A percentile compares a stretch with the other conserved stretches of the same genome.
phyloP scores from a whole-genome alignment of 106 monocot genomes.

The Platanthera zijinensis region DNA sequence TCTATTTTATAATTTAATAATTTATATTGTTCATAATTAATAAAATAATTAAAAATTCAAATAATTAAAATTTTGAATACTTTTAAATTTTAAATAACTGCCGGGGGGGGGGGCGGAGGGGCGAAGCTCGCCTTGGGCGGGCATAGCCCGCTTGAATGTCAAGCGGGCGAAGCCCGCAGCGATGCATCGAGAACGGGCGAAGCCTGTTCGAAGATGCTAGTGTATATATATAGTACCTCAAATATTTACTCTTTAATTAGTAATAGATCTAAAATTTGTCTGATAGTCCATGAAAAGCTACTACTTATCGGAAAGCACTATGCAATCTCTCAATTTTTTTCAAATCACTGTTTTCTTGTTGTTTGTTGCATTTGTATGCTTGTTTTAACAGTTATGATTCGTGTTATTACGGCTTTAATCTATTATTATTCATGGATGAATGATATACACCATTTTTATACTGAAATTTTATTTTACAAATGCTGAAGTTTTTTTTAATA shows the following conservation, averaged over 20 bases:
- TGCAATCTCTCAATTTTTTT: not conserved
- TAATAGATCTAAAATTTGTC: not conserved
- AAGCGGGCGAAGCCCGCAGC: too few relatives aligned
- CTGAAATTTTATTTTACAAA: not conserved
- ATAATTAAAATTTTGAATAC: too few relatives aligned
- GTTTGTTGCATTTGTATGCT: not conserved
- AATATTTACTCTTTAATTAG: not conserved
- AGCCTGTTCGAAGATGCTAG: too few relatives aligned
- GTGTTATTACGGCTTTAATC: not conserved
- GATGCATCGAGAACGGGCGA: too few relatives aligned
- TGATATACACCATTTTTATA: not conserved
- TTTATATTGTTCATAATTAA: too few relatives aligned
- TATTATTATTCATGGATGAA: not conserved
- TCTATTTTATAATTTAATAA: too few relatives aligned
- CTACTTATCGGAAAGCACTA: not conserved
- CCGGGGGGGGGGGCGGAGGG: too few relatives aligned
- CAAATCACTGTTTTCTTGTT: not conserved
- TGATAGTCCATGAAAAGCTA: not conserved
- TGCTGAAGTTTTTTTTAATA: not conserved
- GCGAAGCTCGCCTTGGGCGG: too few relatives aligned
- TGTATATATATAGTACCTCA: not conserved
- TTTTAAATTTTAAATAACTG: too few relatives aligned
- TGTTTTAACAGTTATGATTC: not conserved
- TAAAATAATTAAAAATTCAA: too few relatives aligned
- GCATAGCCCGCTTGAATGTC: too few relatives aligned